These are phyloP conservation scores for Albatrellus ellisii DNA, from an alignment of 768 basidiomycete species.

Conservation along the genomic window DNA sequence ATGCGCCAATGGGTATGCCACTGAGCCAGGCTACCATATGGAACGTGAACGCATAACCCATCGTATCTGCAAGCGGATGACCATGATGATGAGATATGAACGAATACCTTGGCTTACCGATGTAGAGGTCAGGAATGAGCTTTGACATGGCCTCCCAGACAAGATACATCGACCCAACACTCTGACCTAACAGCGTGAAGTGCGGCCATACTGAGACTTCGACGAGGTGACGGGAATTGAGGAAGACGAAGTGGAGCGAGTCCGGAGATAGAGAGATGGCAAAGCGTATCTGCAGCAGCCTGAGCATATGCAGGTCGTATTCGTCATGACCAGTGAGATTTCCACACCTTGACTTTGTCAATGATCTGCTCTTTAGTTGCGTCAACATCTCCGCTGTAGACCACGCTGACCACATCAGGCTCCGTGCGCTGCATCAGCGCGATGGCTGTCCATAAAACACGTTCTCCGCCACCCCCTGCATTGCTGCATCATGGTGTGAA, in stretches of 20 bases:
- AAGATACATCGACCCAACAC: slow-evolving; percentile 73
- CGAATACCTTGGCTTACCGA: slow-evolving; percentile 52
- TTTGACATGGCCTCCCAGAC: slow-evolving; percentile 71
- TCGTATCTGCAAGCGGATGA: slow-evolving; percentile 92
- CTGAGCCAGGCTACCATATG: slow-evolving; percentile 56
- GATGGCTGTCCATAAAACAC: slow-evolving; percentile 90
- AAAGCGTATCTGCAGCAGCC: slow-evolving; percentile 50
- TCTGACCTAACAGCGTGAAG: slow-evolving; percentile 92
- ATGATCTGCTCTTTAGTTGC: slow-evolving; percentile 74
- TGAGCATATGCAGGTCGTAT: neutral
- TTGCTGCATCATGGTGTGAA: slow-evolving; percentile 56
- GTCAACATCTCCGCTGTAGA: slow-evolving; percentile 85
- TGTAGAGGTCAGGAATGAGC: slow-evolving; percentile 81
- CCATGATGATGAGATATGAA: too few species aligned
- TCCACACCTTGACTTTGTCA: slow-evolving; percentile 58
- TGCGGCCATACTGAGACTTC: slow-evolving; percentile 75
- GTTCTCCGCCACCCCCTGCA: slow-evolving; percentile 94
- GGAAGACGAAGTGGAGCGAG: slow-evolving; percentile 71
- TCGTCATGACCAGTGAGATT: neutral
- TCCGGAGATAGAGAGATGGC: slow-evolving; percentile 56
- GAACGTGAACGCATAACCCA: slow-evolving; percentile 96
- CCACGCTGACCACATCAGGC: slow-evolving; percentile 51
- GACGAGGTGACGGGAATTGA: slow-evolving; percentile 54
- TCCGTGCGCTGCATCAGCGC: slow-evolving; percentile 58
- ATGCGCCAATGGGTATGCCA: slow-evolving; percentile 69